phyloP scores from a whole-genome alignment of 345 rosid genomes.

The Laguncularia racemosa region DNA sequence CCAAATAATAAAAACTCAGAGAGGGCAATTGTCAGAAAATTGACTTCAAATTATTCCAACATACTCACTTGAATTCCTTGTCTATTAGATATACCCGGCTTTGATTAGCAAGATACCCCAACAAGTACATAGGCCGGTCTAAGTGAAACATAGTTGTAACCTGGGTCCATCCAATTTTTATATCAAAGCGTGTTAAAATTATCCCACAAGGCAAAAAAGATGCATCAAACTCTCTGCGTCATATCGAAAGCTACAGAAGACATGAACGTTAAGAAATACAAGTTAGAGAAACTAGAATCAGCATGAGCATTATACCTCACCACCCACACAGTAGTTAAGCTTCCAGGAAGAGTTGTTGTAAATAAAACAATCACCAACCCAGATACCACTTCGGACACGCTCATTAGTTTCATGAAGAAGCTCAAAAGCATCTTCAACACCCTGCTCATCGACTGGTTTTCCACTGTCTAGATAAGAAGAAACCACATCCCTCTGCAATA shows the following conservation, averaged over 20 bases:
- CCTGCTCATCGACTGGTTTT: slow-evolving; percentile 87
- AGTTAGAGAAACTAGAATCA: slow-evolving; percentile 7
- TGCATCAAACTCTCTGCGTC: no score
- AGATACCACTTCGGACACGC: slow-evolving; percentile 94
- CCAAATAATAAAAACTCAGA: background rate
- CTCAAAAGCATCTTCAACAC: slow-evolving; percentile 99
- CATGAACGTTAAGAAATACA: slow-evolving; percentile 2
- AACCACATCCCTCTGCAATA: slow-evolving; percentile 75
- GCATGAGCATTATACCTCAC: slow-evolving; percentile 59
- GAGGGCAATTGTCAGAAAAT: background rate
- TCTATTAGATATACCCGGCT: slow-evolving; percentile 96
- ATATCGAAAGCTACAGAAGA: background rate
- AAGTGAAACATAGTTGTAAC: slow-evolving; percentile 98
- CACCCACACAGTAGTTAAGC: slow-evolving; percentile 98
- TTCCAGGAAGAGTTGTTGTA: slow-evolving; percentile 97
- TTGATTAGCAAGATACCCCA: slow-evolving; percentile 96
- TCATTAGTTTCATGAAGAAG: slow-evolving; percentile 98
- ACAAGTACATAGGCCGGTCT: slow-evolving; percentile 99
- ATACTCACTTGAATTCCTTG: slow-evolving; percentile 94
- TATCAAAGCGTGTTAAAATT: no score
- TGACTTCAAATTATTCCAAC: no score
- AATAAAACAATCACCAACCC: slow-evolving; percentile 99
- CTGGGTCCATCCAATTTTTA: slow-evolving; percentile 20
- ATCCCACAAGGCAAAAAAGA: no score
- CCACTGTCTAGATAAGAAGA: slow-evolving; percentile 85